Conservation (phyloP, 1,139 yeast genomes). For the Saccharomyces pastorianus region DNA sequence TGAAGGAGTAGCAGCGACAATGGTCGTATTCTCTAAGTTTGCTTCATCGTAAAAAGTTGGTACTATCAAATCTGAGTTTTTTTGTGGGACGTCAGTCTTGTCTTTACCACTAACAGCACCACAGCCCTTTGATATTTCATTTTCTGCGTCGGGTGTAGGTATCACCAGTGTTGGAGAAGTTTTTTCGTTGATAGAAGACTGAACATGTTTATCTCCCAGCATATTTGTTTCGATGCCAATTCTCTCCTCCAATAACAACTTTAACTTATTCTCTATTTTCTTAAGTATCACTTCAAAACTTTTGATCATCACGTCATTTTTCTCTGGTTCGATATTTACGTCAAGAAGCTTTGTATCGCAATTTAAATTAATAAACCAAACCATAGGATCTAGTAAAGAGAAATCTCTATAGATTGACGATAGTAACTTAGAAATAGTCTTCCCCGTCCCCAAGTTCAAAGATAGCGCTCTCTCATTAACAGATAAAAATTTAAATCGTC, state of each 20-base stretch:
- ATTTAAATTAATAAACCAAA: constrained; percentile 29
- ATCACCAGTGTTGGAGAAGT: neutral
- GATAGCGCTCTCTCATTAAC: constrained; percentile 34
- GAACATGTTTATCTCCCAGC: neutral
- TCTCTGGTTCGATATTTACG: constrained; percentile 41
- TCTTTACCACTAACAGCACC: neutral
- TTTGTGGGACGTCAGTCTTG: neutral
- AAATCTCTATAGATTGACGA: constrained; percentile 20
- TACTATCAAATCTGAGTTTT: neutral
- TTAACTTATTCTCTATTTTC: constrained; percentile 4
- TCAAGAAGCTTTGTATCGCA: constrained; percentile 26
- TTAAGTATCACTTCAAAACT: constrained; percentile 16
- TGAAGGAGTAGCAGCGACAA: neutral
- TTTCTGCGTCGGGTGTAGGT: neutral
- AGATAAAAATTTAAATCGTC: constrained; percentile 23
- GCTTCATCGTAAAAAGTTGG: neutral
- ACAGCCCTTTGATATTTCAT: neutral
- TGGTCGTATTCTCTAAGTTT: neutral
- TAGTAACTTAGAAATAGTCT: constrained; percentile 20
- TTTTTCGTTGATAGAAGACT: neutral
- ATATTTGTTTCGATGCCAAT: neutral
- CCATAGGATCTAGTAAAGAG: constrained; percentile 24
- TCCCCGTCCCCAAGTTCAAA: constrained; percentile 28
- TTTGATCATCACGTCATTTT: constrained; percentile 35
- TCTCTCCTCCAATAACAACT: constrained; percentile 2